Base-by-base conservation (phyloP, 192 early-diverging fungal genomes). In the Entomortierella beljakovae region DNA sequence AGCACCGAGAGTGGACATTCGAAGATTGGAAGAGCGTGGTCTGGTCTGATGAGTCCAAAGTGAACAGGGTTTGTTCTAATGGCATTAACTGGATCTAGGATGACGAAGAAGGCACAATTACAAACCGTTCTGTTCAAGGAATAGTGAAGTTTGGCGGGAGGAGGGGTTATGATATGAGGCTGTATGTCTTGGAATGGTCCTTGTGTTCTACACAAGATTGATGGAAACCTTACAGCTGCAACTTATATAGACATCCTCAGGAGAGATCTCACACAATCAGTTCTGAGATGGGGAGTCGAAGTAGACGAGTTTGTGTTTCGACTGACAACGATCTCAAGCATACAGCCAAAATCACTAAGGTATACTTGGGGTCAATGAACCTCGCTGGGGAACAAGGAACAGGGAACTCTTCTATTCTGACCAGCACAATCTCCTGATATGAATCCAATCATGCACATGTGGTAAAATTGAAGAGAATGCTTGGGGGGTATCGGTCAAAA, bases 311-410 rank as follows among this genome's bases (percentile, higher is more conserved):
- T 70, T 13, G 29, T 68, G 52, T 81, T 84, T 23, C 72, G 77
- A 18, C 73, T 22, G 71, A 83, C 64, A 80, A 82, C 35, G 72
- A 76, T 43, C 81, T 63, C 5, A 82, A 76, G 63, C 81, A 82
- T 48, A 82, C 60, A 11, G 35, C 63, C 1, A 63, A 75, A 25
- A n/a, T 57, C 18, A 62, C 68, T 4, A 57, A 66, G 43, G 68
- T 55, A 3, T 75, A 60, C n/a, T 32, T 75, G 61, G 48, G 38
- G 0, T 35, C 29, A 20, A 11, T 51, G 0, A 22, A 58, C 6
- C 5, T 71, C 3, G 64, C 55, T 11, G 70, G 51, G 70, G 43
- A 29, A 11, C 60, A 49, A 13, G n/a, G n/a, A n/a, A n/a, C n/a
- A n/a, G n/a, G 70, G 54, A 49, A 57, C n/a, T 46, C 61, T 64